A percentile compares a stretch with the other conserved stretches of the same genome.
Evolutionary conservation across 345 rosid genomes (phyloP).

Genomic region (Sisymbrium altissimum): DNA sequence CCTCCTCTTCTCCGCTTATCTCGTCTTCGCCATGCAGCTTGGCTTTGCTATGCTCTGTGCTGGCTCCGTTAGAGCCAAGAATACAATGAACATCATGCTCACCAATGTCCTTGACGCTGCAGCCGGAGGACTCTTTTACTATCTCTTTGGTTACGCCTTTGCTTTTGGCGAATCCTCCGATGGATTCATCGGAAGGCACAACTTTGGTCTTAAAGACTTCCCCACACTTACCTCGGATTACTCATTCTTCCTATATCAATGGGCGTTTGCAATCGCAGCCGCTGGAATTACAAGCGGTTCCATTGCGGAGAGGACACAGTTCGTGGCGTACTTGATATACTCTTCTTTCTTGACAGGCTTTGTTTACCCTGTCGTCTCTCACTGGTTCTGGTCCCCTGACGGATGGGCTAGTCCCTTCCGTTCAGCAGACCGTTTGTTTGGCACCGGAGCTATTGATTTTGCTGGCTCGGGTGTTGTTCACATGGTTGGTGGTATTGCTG

Average conservation of each 20-base stretch:
- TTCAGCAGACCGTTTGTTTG: constrained; percentile 42
- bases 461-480: constrained; percentile 82
- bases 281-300: constrained; percentile 96
- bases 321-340: constrained; percentile 82
- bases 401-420: constrained; percentile 82
- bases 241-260: constrained; percentile 79
- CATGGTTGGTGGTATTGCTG: constrained; percentile 78
- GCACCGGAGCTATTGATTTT: constrained; percentile 71
- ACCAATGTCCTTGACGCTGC: constrained; percentile 95
- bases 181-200: constrained; percentile 76
- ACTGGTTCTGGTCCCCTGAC: constrained; percentile 86
- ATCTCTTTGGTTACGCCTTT: constrained; percentile 88
- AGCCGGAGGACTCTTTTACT: constrained; percentile 79
- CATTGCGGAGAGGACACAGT: constrained; percentile 84
- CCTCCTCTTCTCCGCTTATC: constrained; percentile 91
- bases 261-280: constrained; percentile 96
- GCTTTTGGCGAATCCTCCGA: constrained; percentile 78
- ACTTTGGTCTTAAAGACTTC: constrained; percentile 53
- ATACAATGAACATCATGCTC: constrained; percentile 96
- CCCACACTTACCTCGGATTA: constrained; percentile 44
- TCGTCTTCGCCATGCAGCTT: constrained; percentile 89
- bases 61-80: constrained; percentile 89
- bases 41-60: constrained; percentile 99
- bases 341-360: constrained; percentile 83
- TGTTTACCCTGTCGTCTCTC: constrained; percentile 86